Conservation (phyloP, 169 alveolate species). For the Plasmodium coatneyi region DNA sequence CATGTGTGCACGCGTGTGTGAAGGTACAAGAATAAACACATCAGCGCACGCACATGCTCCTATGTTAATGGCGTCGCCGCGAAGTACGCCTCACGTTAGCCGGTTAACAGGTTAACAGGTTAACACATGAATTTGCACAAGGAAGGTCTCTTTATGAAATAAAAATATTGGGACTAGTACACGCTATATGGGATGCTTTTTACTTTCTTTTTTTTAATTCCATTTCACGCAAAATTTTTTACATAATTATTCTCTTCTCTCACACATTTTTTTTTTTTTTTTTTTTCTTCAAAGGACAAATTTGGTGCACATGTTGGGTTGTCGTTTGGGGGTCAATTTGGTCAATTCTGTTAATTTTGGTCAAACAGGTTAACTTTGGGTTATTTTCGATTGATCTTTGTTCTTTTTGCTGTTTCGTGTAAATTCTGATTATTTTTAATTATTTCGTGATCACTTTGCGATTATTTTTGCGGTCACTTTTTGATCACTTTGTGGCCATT, state of each 20-base stretch:
- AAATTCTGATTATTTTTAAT: neutral
- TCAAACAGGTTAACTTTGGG: neutral
- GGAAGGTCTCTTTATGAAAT: neutral
- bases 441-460: neutral
- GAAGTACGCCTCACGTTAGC: slow-evolving; percentile 1
- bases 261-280: slow-evolving; percentile 6
- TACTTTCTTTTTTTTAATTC: neutral
- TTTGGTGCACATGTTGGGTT: slow-evolving; percentile 11
- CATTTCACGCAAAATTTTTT: neutral
- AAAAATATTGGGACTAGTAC: slow-evolving; percentile 35
- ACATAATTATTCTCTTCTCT: slow-evolving; percentile 20
- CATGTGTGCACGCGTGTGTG: neutral
- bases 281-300: neutral
- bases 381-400: neutral
- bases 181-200: neutral
- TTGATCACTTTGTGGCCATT: neutral
- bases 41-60: neutral
- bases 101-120: neutral
- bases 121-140: neutral
- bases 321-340: neutral
- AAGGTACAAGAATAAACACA: neutral
- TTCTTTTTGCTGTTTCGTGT: neutral
- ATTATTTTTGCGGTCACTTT: neutral
- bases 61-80: neutral
- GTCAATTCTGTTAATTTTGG: neutral